Percentiles rank a stretch among this genome's conserved stretches.
Conservation (phyloP, 1,284 basidiomycete species). For the Austropuccinia psidii region DNA sequence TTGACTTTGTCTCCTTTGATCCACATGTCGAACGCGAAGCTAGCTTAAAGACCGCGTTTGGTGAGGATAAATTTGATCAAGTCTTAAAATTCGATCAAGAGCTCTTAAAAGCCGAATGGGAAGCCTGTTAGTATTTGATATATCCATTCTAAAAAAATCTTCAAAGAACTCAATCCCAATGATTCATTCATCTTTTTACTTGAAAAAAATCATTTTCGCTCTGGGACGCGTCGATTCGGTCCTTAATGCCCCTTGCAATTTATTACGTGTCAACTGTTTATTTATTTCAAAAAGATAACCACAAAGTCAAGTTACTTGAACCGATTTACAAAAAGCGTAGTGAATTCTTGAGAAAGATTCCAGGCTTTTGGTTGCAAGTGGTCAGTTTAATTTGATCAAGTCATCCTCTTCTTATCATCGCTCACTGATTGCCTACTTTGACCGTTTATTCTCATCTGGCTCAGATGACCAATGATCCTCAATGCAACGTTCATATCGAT, state of each 20-base stretch:
- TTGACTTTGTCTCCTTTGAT: conserved; percentile 1
- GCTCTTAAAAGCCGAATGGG: conserved; percentile 16
- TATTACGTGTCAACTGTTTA: no score
- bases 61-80: conserved; percentile 3
- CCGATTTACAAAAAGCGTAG: conserved; percentile 24
- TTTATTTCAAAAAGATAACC: conserved; percentile 12
- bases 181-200: no score
- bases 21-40: not conserved
- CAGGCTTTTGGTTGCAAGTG: conserved; percentile 10
- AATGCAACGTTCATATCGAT: not conserved
- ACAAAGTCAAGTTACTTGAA: conserved; percentile 12
- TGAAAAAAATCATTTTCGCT: no score
- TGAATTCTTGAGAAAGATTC: conserved; percentile 27
- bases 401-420: conserved; percentile 41
- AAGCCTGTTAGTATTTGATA: conserved; percentile 11
- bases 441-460: not conserved
- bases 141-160: no score
- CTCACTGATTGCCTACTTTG: not conserved
- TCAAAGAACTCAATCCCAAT: no score
- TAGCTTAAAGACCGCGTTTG: not conserved
- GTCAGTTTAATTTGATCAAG: no score
- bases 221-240: no score
- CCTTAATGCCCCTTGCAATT: no score
- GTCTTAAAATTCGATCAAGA: conserved; percentile 24
- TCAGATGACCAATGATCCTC: conserved; percentile 18